Base-by-base conservation (phyloP, 2,329 filamentous ascomycete species). In the Laburnicola sp. region DNA sequence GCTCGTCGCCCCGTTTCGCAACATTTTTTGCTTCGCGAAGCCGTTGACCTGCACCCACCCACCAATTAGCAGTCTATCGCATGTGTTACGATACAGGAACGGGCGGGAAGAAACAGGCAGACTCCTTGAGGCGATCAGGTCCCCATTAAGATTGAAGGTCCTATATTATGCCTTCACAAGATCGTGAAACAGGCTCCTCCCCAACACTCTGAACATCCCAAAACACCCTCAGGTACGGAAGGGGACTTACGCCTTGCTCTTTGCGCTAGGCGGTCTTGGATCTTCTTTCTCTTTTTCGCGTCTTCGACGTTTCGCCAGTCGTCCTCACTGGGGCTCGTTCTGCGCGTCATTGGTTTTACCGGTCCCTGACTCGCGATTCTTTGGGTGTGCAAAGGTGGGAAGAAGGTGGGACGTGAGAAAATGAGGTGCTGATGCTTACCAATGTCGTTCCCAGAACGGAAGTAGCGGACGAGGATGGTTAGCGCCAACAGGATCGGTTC, bases 251-350 rank as follows among this genome's bases (percentile, higher is more conserved):
- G 54, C 58, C 71, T 60, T 22, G 71, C 71, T 60, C 72, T 59
- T 53, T 75, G 71, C 23, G 73, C 73, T 36, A 74, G 53, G 37
- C 71, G 61, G 56, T 75, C 72, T 57, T 74, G 72, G n/a, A 74
- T 72, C 43, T 72, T 66, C 57, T 75, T 74, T 34, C 73, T 60
- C 50, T 72, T 68, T 51, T 65, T 70, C 3, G 69, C 64, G 48
- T 74, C 71, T 38, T 66, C 48, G 25, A 74, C 64, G 16, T 64
- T 60, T 31, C 65, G 64, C 72, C 72, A 75, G 25, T 64, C 50
- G 28, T 70, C 65, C 9, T 65, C 61, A 30, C 57, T 60, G 1
- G 63, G 60, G 21, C 51, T 50, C 7, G 57, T 64, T 50, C 56
- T 55, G 25, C 54, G 58, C n/a, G 57, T 56, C 62, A 64, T 67